Evolutionary conservation across 331 rosid species (phyloP).

Genomic region (Cydonia oblonga): DNA sequence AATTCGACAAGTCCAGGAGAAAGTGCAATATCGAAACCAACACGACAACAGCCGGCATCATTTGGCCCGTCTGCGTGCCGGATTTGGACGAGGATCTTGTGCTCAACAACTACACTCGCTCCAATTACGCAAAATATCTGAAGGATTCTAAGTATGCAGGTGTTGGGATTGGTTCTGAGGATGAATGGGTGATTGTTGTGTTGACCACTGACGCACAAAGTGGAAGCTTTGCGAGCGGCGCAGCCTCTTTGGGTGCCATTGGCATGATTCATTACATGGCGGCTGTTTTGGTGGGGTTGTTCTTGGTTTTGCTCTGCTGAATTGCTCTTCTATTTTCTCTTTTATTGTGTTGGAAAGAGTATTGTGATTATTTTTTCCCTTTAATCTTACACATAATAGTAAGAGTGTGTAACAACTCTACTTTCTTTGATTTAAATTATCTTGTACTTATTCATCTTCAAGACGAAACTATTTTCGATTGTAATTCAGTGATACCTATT

Average conservation of each 20-base stretch:
- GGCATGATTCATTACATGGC: constrained; percentile 9
- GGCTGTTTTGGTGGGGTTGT: constrained; percentile 10
- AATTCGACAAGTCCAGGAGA: constrained; percentile 6
- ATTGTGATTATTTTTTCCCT: not conserved
- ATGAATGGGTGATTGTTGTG: constrained; percentile 58
- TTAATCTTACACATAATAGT: not conserved
- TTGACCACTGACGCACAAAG: constrained; percentile 26
- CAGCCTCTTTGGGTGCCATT: constrained; percentile 21
- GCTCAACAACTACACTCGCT: constrained; percentile 38
- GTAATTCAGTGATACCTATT: no score
- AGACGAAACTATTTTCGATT: no score
- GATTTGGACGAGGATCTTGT: constrained; percentile 22
- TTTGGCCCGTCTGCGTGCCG: constrained; percentile 52
- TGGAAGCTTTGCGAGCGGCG: constrained; percentile 40
- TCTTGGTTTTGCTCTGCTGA: constrained; percentile 3
- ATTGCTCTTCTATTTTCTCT: not conserved
- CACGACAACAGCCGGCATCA: constrained; percentile 41
- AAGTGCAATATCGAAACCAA: constrained; percentile 37
- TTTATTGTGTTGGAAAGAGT: not conserved
- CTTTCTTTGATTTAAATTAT: not conserved
- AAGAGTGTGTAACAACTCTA: not conserved
- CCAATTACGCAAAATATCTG: constrained; percentile 29
- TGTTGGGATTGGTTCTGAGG: constrained; percentile 55
- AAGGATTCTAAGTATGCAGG: constrained; percentile 45
- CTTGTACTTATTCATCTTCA: no score